phyloP scores from a whole-genome alignment of 257 asterid species.

The Nicotiana attenuata region DNA sequence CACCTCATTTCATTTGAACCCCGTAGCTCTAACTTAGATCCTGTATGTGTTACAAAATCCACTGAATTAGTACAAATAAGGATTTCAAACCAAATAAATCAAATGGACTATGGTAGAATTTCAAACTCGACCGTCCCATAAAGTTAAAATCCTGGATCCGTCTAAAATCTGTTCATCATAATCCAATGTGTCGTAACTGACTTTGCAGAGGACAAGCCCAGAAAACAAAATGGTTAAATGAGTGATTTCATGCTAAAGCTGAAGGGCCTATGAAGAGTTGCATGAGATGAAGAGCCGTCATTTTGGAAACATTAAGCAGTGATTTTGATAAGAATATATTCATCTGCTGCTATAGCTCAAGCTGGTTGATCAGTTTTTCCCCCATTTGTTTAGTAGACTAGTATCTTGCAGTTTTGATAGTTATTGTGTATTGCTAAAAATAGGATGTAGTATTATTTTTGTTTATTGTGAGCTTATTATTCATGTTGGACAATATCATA shows the following conservation, averaged over 20 bases:
- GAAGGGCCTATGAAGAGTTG: not conserved
- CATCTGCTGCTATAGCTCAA: not conserved
- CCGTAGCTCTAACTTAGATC: too few species aligned
- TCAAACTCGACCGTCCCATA: too few species aligned
- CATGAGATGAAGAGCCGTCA: not conserved
- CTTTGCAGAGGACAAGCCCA: conserved; percentile 3
- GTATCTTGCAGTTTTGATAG: not conserved
- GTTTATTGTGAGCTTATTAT: not conserved
- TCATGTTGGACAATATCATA: not conserved
- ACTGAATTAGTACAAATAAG: too few species aligned
- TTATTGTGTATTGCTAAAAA: not conserved
- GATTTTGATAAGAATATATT: not conserved
- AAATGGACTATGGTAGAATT: too few species aligned
- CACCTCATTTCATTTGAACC: too few species aligned
- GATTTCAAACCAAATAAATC: too few species aligned
- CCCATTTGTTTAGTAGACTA: not conserved
- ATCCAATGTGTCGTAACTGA: not conserved
- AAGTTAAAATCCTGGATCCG: too few species aligned
- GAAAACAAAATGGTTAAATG: not conserved
- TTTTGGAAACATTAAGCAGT: not conserved
- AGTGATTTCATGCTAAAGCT: not conserved
- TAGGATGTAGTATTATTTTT: not conserved
- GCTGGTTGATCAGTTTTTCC: not conserved
- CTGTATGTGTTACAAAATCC: too few species aligned
- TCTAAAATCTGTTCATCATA: not conserved